Evolutionary conservation across 2,329 filamentous ascomycete species (phyloP).

Genomic region (Diaporthe citri): DNA sequence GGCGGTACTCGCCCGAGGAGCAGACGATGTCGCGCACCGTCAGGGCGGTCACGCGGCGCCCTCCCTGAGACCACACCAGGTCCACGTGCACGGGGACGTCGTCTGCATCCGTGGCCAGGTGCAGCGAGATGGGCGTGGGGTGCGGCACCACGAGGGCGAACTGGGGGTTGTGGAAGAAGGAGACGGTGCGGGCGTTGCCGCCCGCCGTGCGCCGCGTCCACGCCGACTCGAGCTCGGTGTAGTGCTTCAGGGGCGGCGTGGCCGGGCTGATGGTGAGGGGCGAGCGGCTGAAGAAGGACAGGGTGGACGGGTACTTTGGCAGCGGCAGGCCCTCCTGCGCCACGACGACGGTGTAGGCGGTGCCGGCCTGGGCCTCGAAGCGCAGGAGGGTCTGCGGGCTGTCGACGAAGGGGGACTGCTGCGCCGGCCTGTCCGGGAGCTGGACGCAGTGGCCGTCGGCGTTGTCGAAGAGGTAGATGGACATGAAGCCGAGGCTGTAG

Average conservation of each 20-base stretch:
- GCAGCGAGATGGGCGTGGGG: slow-evolving; percentile 74
- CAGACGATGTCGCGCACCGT: slow-evolving; percentile 82
- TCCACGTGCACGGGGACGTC: slow-evolving; percentile 87
- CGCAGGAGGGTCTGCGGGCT: slow-evolving; percentile 91
- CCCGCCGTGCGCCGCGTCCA: slow-evolving; percentile 89
- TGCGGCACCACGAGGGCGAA: slow-evolving; percentile 74
- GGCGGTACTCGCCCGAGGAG: slow-evolving; percentile 90
- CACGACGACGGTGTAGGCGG: slow-evolving; percentile 71
- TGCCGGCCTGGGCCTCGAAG: slow-evolving; percentile 66
- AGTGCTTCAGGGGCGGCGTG: slow-evolving; percentile 67
- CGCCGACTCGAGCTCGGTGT: slow-evolving; percentile 69
- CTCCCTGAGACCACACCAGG: slow-evolving; percentile 78
- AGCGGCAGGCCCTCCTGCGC: slow-evolving; percentile 81
- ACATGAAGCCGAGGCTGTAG: slow-evolving; percentile 82
- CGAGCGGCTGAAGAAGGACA: slow-evolving; percentile 82
- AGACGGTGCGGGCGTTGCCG: slow-evolving; percentile 81
- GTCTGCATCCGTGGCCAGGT: slow-evolving; percentile 76
- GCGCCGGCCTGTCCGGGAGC: slow-evolving; percentile 77
- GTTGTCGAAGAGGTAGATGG: slow-evolving; percentile 81
- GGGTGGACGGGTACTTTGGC: slow-evolving; percentile 83
- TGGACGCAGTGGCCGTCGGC: slow-evolving; percentile 76
- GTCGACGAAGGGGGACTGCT: slow-evolving; percentile 89
- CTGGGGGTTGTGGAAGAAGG: slow-evolving; percentile 89
- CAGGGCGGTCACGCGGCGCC: slow-evolving; percentile 77
- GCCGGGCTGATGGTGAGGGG: slow-evolving; percentile 74